Percentiles rank a stretch among this genome's conserved stretches.
Evolutionary conservation across 169 alveolate species (phyloP).

Genomic region (Babesia bovis): DNA sequence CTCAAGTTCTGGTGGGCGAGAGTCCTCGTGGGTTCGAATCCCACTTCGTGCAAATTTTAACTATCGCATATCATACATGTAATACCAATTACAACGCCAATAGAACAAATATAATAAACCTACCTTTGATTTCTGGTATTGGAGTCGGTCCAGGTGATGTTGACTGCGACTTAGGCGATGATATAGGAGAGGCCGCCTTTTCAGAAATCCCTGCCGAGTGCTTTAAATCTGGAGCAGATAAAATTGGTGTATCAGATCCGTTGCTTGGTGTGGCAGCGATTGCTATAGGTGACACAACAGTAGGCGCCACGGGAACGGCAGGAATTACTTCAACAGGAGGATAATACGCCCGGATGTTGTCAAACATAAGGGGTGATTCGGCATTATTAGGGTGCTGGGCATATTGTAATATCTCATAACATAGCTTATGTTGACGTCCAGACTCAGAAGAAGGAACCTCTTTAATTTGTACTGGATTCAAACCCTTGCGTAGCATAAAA

Average conservation of each 20-base stretch:
- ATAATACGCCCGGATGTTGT: background rate
- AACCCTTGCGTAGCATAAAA: conserved; percentile 13
- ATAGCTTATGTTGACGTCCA: conserved; percentile 30
- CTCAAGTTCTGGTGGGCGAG: conserved; percentile 90
- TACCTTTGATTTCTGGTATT: background rate
- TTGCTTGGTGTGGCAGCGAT: too few relatives aligned
- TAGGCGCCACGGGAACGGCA: too few relatives aligned
- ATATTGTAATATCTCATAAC: conserved; percentile 26
- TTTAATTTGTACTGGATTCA: conserved; percentile 20
- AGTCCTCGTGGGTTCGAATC: conserved; percentile 92
- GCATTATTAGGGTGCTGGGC: conserved; percentile 8
- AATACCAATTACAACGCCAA: too few relatives aligned
- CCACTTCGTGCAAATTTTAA: conserved; percentile 86
- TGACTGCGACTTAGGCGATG: background rate
- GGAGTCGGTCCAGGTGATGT: background rate
- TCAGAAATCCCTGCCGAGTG: background rate
- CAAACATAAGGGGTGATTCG: conserved; percentile 7
- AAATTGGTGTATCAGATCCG: too few relatives aligned
- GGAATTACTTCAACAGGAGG: background rate
- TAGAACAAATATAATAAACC: too few relatives aligned
- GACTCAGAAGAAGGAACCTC: conserved; percentile 1
- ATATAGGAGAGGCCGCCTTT: background rate
- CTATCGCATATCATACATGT: background rate
- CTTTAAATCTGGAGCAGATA: too few relatives aligned
- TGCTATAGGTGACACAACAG: too few relatives aligned